A percentile compares a stretch with the other conserved stretches of the same genome.
Evolutionary conservation across 352 stramenopile genomes (phyloP).

Genomic region (Pythium folliculosum): DNA sequence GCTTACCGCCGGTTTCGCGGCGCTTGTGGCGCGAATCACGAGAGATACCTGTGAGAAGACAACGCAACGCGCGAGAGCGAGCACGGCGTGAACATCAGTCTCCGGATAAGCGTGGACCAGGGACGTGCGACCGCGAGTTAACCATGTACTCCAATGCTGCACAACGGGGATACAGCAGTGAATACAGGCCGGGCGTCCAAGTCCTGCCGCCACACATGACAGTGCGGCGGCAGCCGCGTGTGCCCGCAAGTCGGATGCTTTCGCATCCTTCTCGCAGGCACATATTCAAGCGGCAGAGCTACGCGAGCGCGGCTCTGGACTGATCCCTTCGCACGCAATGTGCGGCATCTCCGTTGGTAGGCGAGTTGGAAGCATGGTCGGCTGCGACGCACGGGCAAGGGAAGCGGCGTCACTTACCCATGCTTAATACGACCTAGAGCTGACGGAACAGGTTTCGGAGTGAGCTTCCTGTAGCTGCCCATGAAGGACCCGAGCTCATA

Average conservation of each 20-base stretch:
- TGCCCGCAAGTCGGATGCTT: background rate
- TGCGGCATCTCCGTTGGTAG: conserved; percentile 38
- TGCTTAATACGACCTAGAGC: conserved; percentile 57
- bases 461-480: conserved; percentile 24
- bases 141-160: conserved; percentile 85
- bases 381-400: conserved; percentile 17
- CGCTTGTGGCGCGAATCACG: conserved; percentile 99
- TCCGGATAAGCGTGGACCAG: conserved; percentile 1
- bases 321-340: conserved; percentile 30
- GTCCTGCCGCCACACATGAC: conserved; percentile 29
- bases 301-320: conserved; percentile 10
- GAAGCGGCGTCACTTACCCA: conserved; percentile 70
- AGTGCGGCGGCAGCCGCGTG: conserved; percentile 10
- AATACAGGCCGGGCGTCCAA: conserved; percentile 49
- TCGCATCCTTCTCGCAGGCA: background rate
- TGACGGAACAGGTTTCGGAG: conserved; percentile 87
- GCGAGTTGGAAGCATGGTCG: conserved; percentile 32
- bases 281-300: conserved; percentile 19
- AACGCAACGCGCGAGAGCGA: conserved; percentile 12
- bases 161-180: conserved; percentile 90
- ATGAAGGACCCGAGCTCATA: conserved; percentile 14
- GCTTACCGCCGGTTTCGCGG: conserved; percentile 99
- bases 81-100: conserved; percentile 23
- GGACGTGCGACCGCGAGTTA: conserved; percentile 22
- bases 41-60: conserved; percentile 95